Evolutionary conservation across 495 filamentous ascomycete species (phyloP).

Genomic region (Ascodesmis nigricans): DNA sequence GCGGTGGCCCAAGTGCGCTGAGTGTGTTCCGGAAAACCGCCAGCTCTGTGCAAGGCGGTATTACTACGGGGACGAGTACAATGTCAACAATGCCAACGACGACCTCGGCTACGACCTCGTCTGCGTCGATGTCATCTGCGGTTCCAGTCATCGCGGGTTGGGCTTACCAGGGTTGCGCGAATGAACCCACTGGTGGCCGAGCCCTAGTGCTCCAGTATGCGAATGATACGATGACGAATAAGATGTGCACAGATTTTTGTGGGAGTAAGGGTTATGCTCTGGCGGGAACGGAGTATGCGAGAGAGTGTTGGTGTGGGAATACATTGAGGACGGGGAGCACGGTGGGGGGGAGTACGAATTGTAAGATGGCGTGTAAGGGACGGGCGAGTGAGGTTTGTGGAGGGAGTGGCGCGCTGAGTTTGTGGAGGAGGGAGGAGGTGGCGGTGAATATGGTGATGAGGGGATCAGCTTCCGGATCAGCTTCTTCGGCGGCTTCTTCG

Average conservation of each 20-base stretch:
- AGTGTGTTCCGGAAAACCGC: constrained; percentile 30
- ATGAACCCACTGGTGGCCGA: constrained; percentile 34
- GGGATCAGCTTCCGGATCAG: too few relatives aligned
- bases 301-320: constrained; percentile 23
- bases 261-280: neutral
- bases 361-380: constrained; percentile 11
- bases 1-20: constrained; percentile 33
- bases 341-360: constrained; percentile 5
- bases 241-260: constrained; percentile 7
- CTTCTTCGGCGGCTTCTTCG: too few relatives aligned
- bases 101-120: neutral
- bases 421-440: neutral
- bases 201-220: constrained; percentile 37
- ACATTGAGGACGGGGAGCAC: constrained; percentile 7
- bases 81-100: neutral
- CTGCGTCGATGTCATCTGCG: neutral
- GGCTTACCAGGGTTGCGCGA: constrained; percentile 40
- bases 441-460: too few relatives aligned
- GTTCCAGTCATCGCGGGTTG: constrained; percentile 19
- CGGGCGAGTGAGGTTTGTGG: constrained; percentile 11
- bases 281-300: constrained; percentile 11
- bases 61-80: neutral
- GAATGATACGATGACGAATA: constrained; percentile 8
- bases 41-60: neutral
- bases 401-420: neutral